Conservation (phyloP, 495 filamentous ascomycete species). For the Cercophora scortea region DNA sequence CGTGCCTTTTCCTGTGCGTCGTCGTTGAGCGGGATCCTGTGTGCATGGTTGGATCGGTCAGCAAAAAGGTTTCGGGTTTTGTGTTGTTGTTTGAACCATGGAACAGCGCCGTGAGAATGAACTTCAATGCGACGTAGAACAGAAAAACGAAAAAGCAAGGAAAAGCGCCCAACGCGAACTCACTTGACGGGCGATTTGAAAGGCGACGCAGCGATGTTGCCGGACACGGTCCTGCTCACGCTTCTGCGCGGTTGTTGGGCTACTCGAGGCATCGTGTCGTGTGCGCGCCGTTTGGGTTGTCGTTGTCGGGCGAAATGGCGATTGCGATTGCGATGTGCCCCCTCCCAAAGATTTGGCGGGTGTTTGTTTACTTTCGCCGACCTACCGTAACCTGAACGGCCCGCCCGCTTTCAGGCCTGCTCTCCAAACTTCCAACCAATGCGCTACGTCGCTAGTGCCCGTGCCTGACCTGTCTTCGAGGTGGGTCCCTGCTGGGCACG, state of each 20-base stretch:
- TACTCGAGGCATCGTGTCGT: slow-evolving; percentile 62
- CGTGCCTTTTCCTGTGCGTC: slow-evolving; percentile 86
- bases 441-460: no score
- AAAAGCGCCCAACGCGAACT: slow-evolving; percentile 12
- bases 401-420: no score
- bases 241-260: slow-evolving; percentile 50
- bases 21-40: slow-evolving; percentile 85
- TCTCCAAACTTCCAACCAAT: no score
- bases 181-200: slow-evolving; percentile 67
- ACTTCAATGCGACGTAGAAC: neutral
- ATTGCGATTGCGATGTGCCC: neutral
- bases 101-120: neutral
- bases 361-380: slow-evolving; percentile 13
- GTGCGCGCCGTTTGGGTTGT: neutral
- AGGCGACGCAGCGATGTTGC: slow-evolving; percentile 36
- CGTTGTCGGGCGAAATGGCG: neutral
- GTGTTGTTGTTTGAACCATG: neutral
- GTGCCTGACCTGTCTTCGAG: no score
- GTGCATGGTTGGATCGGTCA: neutral
- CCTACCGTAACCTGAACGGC: neutral
- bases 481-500: no score
- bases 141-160: no score
- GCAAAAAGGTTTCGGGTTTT: neutral
- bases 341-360: neutral
- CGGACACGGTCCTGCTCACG: slow-evolving; percentile 44